Evolutionary conservation across 2,329 filamentous ascomycete species (phyloP).

Genomic region (Rhynchosporium agropyri): DNA sequence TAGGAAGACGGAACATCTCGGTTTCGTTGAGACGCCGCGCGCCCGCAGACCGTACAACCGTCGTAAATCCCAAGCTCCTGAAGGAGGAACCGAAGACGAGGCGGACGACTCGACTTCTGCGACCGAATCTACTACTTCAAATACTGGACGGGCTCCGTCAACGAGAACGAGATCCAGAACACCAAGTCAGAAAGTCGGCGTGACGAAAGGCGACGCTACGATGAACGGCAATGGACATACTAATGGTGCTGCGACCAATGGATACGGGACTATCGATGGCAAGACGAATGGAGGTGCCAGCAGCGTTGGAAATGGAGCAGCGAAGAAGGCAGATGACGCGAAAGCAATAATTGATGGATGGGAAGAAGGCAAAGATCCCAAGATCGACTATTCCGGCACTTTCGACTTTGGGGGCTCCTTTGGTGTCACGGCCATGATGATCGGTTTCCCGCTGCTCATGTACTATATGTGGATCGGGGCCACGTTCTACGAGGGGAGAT

Average conservation of each 20-base stretch:
- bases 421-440: conserved; percentile 85
- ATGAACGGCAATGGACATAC: conserved; percentile 28
- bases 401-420: conserved; percentile 86
- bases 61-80: conserved; percentile 44
- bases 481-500: conserved; percentile 84
- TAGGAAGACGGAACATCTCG: conserved; percentile 55
- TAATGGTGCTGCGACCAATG: conserved; percentile 20
- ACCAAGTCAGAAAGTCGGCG: conserved; percentile 33
- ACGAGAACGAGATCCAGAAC: conserved; percentile 26
- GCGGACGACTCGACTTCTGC: conserved; percentile 41
- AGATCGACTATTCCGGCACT: conserved; percentile 63
- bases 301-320: conserved; percentile 23
- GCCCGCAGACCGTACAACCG: conserved; percentile 46
- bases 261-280: conserved; percentile 20
- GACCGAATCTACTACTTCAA: conserved; percentile 35
- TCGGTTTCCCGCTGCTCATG: conserved; percentile 91
- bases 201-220: conserved; percentile 31
- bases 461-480: conserved; percentile 99
- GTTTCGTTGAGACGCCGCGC: conserved; percentile 55
- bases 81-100: conserved; percentile 35
- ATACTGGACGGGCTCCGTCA: conserved; percentile 20
- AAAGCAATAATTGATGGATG: conserved; percentile 54
- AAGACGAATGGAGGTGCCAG: conserved; percentile 22
- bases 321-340: conserved; percentile 15
- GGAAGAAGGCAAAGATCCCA: conserved; percentile 61